Percentiles rank a stretch among this genome's conserved stretches.
Conservation (phyloP, 345 rosid species). For the Linum lewisii region DNA sequence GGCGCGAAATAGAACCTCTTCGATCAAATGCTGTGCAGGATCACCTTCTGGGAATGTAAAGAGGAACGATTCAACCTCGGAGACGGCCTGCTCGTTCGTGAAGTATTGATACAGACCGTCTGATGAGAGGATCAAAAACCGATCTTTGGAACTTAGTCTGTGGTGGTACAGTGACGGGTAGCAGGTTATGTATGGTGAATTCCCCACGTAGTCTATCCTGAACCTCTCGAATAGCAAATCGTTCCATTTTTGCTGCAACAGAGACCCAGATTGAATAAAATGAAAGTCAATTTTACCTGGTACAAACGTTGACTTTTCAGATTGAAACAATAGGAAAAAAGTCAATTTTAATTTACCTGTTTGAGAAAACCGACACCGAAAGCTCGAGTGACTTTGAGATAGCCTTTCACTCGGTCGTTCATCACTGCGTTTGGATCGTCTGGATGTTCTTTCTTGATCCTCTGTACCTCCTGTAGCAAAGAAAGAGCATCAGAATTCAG, state of each 20-base stretch:
- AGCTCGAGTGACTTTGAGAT: slow-evolving; percentile 8
- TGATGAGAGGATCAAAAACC: slow-evolving; percentile 22
- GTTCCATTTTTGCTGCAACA: slow-evolving; percentile 27
- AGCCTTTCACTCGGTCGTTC: slow-evolving; percentile 10
- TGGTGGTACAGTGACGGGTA: slow-evolving; percentile 21
- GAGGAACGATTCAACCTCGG: slow-evolving; percentile 13
- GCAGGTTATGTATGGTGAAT: slow-evolving; percentile 20
- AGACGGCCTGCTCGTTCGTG: slow-evolving; percentile 20
- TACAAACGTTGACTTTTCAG: too few species aligned
- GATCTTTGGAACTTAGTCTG: slow-evolving; percentile 16
- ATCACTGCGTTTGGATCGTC: slow-evolving; percentile 2
- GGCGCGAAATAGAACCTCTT: slow-evolving; percentile 26
- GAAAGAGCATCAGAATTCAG: background rate
- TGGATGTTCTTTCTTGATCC: slow-evolving; percentile 8
- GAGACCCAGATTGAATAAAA: background rate
- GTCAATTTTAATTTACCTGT: background rate
- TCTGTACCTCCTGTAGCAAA: slow-evolving; percentile 2
- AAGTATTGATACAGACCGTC: slow-evolving; percentile 28
- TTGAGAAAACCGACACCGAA: slow-evolving; percentile 10
- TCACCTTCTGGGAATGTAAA: slow-evolving; percentile 20
- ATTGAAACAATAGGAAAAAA: background rate
- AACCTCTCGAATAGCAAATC: slow-evolving; percentile 22
- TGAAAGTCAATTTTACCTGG: background rate
- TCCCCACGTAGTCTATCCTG: slow-evolving; percentile 22
- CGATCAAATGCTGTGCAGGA: slow-evolving; percentile 24